These are phyloP conservation scores for Auricularia auricula-judae DNA, from an alignment of 768 basidiomycete species.

Conservation along the genomic window DNA sequence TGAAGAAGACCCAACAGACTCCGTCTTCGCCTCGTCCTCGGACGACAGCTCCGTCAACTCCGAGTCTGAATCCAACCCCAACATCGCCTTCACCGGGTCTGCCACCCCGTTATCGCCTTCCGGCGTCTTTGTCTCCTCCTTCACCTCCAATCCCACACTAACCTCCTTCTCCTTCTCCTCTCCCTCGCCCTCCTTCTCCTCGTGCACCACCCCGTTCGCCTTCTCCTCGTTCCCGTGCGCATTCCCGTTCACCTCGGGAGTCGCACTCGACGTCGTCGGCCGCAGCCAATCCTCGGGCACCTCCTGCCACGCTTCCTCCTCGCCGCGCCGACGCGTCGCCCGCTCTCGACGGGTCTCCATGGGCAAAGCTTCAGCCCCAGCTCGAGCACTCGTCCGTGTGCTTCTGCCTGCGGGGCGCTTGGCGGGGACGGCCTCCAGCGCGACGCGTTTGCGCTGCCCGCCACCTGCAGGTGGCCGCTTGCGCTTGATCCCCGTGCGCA, in stretches of 20 bases:
- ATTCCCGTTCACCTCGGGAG: not conserved
- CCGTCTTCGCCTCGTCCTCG: slow-evolving; percentile 33
- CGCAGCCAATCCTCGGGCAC: slow-evolving; percentile 69
- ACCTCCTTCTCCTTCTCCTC: slow-evolving; percentile 12
- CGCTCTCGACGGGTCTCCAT: not conserved
- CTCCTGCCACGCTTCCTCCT: slow-evolving; percentile 61
- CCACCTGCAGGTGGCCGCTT: slow-evolving; percentile 26
- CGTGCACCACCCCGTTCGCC: slow-evolving; percentile 10
- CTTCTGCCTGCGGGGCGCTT: slow-evolving; percentile 56
- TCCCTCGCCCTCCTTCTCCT: slow-evolving; percentile 8
- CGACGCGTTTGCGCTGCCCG: slow-evolving; percentile 61
- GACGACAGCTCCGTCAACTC: not conserved
- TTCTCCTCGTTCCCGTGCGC: not conserved
- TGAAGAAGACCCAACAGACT: slow-evolving; percentile 5
- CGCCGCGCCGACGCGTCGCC: slow-evolving; percentile 16
- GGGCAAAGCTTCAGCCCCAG: slow-evolving; percentile 6
- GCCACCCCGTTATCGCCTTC: not conserved
- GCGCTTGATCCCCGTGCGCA: not conserved
- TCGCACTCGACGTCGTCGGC: not conserved
- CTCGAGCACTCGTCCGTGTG: slow-evolving; percentile 31
- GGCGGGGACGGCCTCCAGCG: slow-evolving; percentile 46
- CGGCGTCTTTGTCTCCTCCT: slow-evolving; percentile 13
- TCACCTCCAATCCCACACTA: not conserved
- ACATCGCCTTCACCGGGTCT: not conserved
- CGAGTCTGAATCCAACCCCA: not conserved